phyloP scores from a whole-genome alignment of 2,329 filamentous ascomycete species.

The Neofusicoccum ribis region DNA sequence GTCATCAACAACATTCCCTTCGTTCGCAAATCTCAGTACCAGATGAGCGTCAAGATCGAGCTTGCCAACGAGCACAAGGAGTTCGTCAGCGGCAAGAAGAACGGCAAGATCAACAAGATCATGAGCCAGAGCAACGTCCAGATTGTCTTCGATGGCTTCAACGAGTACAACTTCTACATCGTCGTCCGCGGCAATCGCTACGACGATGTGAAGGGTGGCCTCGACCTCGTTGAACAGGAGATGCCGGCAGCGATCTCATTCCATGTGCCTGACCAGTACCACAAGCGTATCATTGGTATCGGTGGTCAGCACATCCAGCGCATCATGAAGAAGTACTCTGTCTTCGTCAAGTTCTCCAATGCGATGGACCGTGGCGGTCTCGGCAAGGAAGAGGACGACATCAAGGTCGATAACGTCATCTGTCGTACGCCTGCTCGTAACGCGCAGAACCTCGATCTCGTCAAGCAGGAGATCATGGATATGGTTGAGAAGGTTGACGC shows the following conservation, averaged over 20 bases:
- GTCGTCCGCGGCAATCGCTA: conserved; percentile 92
- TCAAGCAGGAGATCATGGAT: conserved; percentile 98
- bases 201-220: conserved; percentile 88
- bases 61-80: conserved; percentile 99
- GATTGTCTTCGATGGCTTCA: conserved; percentile 98
- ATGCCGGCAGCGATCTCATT: conserved; percentile 99
- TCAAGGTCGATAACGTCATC: conserved; percentile 98
- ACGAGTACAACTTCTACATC: conserved; percentile 99
- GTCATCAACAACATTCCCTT: conserved; percentile 92
- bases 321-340: conserved; percentile 99
- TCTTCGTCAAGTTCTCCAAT: conserved; percentile 99
- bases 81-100: conserved; percentile 99
- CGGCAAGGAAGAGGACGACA: conserved; percentile 94
- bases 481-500: conserved; percentile 99
- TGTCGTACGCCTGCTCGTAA: conserved; percentile 96
- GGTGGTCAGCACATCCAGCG: conserved; percentile 98
- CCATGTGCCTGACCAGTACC: conserved; percentile 97
- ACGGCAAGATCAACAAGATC: conserved; percentile 99
- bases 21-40: conserved; percentile 81
- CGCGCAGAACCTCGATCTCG: conserved; percentile 91
- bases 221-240: conserved; percentile 93
- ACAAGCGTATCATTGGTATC: conserved; percentile 98
- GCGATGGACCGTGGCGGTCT: conserved; percentile 96
- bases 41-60: conserved; percentile 97
- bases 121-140: conserved; percentile 99